Evolutionary conservation across 1,284 basidiomycete genomes (phyloP).

Genomic region (Golubevia sp.): DNA sequence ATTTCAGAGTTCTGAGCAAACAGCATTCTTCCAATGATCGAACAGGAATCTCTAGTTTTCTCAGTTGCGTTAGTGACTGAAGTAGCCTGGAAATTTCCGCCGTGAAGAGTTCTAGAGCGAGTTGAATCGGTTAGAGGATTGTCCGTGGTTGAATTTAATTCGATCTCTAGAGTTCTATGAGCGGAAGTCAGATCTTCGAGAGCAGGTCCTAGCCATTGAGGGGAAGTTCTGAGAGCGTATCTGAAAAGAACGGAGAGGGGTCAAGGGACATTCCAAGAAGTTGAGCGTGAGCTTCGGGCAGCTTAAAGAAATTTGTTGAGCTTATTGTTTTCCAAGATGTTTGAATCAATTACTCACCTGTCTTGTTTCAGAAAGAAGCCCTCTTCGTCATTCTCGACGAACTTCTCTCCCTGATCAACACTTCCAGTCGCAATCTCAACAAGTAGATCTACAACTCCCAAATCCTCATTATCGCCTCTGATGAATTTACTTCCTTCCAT

Average conservation of each 20-base stretch:
- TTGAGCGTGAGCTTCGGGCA: too few species aligned
- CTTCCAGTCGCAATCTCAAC: neutral
- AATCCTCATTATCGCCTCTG: constrained; percentile 1
- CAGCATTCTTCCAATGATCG: constrained; percentile 4
- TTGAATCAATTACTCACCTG: neutral
- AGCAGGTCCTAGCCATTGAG: constrained; percentile 42
- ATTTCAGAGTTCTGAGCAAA: constrained; percentile 8
- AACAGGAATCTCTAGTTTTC: neutral
- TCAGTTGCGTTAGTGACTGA: constrained; percentile 1
- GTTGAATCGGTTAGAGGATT: constrained; percentile 17
- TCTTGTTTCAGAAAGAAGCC: constrained; percentile 21
- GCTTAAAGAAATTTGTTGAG: too few species aligned
- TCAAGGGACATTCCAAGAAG: too few species aligned
- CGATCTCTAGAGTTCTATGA: constrained; percentile 27
- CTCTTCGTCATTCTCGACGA: neutral
- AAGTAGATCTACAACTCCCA: neutral
- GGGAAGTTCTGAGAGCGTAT: constrained; percentile 42
- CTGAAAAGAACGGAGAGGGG: constrained; percentile 1
- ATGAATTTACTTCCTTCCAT: constrained; percentile 2
- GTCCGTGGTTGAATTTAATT: constrained; percentile 44
- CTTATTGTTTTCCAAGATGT: neutral
- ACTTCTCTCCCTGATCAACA: neutral
- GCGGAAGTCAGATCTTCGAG: constrained; percentile 41
- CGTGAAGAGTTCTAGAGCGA: neutral
- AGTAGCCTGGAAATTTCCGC: constrained; percentile 9